These are phyloP conservation scores for Chlorophyllum brunneum DNA, from an alignment of 768 basidiomycete species.

Conservation along the genomic window DNA sequence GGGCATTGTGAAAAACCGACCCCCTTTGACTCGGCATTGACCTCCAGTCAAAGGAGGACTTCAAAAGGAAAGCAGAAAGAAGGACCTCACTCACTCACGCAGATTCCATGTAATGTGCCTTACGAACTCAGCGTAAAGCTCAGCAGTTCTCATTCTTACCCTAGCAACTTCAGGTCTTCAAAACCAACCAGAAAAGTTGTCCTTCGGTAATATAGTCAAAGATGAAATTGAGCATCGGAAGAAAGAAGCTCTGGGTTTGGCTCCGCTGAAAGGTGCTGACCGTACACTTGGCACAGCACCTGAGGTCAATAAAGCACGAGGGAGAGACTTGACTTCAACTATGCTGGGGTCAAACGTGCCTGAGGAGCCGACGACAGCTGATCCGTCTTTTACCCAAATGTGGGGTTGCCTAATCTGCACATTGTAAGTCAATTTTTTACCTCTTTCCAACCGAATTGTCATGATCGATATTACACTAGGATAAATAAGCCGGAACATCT, in stretches of 20 bases:
- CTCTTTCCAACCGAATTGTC: neutral
- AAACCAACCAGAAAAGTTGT: conserved; percentile 13
- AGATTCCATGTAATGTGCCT: neutral
- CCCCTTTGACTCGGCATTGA: conserved; percentile 32
- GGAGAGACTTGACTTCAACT: conserved; percentile 5
- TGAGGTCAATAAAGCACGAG: neutral
- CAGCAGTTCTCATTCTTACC: neutral
- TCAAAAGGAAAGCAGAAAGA: conserved; percentile 12
- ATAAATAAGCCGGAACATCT: conserved; percentile 49
- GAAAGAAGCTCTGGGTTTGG: conserved; percentile 42
- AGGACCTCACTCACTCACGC: neutral
- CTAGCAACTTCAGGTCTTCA: conserved; percentile 4
- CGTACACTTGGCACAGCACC: conserved; percentile 20
- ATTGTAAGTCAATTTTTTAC: conserved; percentile 40
- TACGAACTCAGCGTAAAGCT: neutral
- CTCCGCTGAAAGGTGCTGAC: conserved; percentile 24
- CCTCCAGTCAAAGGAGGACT: too few relatives aligned
- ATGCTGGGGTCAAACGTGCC: conserved; percentile 11
- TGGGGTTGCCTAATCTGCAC: conserved; percentile 66
- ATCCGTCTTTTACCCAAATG: neutral
- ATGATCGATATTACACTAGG: conserved; percentile 26
- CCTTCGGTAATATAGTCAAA: conserved; percentile 35
- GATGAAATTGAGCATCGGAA: conserved; percentile 41
- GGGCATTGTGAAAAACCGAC: conserved; percentile 21
- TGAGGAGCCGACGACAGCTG: too few relatives aligned